These are phyloP conservation scores for Epichloe sp. DNA, from an alignment of 2,329 filamentous ascomycete species.

Conservation along the genomic window DNA sequence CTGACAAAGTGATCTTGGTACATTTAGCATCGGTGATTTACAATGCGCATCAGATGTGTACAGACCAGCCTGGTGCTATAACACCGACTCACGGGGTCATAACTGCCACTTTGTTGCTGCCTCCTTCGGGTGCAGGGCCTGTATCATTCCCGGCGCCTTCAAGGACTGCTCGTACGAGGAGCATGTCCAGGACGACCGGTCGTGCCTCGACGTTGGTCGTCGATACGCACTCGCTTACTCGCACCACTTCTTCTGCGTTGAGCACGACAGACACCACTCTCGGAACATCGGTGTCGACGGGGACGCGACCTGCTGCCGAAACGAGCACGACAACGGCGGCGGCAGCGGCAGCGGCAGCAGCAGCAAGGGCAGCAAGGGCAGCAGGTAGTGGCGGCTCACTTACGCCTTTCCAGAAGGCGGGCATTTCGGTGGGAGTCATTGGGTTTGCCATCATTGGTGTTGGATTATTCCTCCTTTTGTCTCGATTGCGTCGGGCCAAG, in stretches of 20 bases:
- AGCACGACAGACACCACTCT: not conserved
- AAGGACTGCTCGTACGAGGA: slow-evolving; percentile 4
- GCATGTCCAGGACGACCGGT: not conserved
- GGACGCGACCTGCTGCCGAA: slow-evolving; percentile 3
- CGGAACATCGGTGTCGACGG: slow-evolving; percentile 1
- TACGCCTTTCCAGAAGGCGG: slow-evolving; percentile 36
- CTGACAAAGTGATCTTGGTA: not conserved
- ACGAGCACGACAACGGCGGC: not conserved
- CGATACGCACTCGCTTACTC: slow-evolving; percentile 3
- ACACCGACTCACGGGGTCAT: slow-evolving; percentile 45
- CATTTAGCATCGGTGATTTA: slow-evolving; percentile 28
- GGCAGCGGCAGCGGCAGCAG: not conserved
- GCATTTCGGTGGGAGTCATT: slow-evolving; percentile 42
- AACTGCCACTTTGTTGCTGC: slow-evolving; percentile 39
- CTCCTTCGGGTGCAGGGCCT: slow-evolving; percentile 14
- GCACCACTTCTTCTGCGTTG: not conserved
- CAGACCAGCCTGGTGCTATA: slow-evolving; percentile 32
- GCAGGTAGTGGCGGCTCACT: slow-evolving; percentile 11
- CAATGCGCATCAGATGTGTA: slow-evolving; percentile 46
- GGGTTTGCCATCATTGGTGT: slow-evolving; percentile 36
- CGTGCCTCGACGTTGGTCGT: slow-evolving; percentile 3
- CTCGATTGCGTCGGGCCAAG: slow-evolving; percentile 27
- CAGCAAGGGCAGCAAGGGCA: slow-evolving; percentile 7
- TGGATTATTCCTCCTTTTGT: slow-evolving; percentile 32
- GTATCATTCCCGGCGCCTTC: slow-evolving; percentile 15